Evolutionary conservation across 2,329 filamentous ascomycete genomes (phyloP), one percentile per base, ranked within the genome.

Genomic region (Monilinia aucupariae): DNA sequence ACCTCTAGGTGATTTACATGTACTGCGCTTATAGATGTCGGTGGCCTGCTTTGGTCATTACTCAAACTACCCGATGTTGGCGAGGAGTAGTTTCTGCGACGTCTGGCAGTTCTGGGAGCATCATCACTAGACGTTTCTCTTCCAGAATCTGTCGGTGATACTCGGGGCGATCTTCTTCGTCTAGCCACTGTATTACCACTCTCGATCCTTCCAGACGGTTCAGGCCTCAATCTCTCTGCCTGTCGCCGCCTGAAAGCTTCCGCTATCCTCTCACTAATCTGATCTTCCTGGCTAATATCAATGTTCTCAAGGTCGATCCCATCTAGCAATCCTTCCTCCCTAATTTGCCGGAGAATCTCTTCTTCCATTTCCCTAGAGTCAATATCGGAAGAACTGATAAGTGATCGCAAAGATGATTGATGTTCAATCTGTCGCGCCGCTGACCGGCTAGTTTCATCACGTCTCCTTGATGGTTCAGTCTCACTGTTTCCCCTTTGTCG

Each of bases 261-360:
- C 2, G 92, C 92, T 69, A 97, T 96, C 64, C 89, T 86, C 71
- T 93, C 89, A 67, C 90, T 96, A 20, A 97, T 85, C 71, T 96
- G 91, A 71, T 97, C 92, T 72, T 97, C 91, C 71, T 92, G 90
- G 55, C 80, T 85, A 20, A 91, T 81, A 66, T 93, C 92, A 61
- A 97, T 86, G 67, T 92, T 92, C 70, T 94, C 90, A 62, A 97
- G 78, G 72, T 97, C 92, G 53, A 97, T 85, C 22, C 91, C 92
- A 70, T 97, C 91, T 41, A 96, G 76, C 25, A 97, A 77, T 0
- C 93, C 92, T 72, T 96, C 91, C 67, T 93, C 88, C 68, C 92
- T 83, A 64, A 96, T 96, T 73, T 96, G 91, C 50, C 91, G 85
- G 68, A 96, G 84, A 64, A 97, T 96, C 73, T 96, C 92, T 65